A percentile compares a stretch with the other conserved stretches of the same genome.
Conservation (phyloP, 352 stramenopile species). For the Pythium apleroticum region DNA sequence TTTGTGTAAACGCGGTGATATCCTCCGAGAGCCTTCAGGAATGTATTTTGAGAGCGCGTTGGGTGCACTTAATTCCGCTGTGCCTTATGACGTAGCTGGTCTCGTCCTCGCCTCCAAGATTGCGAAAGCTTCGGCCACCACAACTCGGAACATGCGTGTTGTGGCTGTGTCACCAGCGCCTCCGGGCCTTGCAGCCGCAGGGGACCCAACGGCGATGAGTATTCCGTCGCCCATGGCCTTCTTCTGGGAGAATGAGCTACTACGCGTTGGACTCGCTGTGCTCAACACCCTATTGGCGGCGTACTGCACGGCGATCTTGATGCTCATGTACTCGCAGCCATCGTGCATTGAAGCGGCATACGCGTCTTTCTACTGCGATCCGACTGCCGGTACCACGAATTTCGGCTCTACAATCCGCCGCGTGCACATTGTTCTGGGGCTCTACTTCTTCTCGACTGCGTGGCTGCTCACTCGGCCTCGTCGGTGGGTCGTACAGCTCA, state of each 20-base stretch:
- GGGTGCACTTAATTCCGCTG: no score
- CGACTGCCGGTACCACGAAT: background rate
- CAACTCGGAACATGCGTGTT: conserved; percentile 8
- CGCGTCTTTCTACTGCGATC: conserved; percentile 19
- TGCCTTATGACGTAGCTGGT: no score
- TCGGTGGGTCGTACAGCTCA: conserved; percentile 13
- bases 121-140: no score
- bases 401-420: conserved; percentile 1
- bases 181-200: no score
- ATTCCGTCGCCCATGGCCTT: conserved; percentile 15
- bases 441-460: conserved; percentile 13
- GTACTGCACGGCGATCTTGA: conserved; percentile 17
- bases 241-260: conserved; percentile 20
- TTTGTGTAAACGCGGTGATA: no score
- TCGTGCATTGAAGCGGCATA: background rate
- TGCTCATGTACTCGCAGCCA: background rate
- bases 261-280: background rate
- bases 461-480: conserved; percentile 9
- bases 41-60: no score
- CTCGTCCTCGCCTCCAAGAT: no score
- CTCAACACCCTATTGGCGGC: conserved; percentile 11
- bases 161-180: background rate
- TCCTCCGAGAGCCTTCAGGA: no score
- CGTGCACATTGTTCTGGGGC: background rate
- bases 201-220: no score